Base-by-base conservation (phyloP, 176 grass and related monocot species). In the Oryza punctata region DNA sequence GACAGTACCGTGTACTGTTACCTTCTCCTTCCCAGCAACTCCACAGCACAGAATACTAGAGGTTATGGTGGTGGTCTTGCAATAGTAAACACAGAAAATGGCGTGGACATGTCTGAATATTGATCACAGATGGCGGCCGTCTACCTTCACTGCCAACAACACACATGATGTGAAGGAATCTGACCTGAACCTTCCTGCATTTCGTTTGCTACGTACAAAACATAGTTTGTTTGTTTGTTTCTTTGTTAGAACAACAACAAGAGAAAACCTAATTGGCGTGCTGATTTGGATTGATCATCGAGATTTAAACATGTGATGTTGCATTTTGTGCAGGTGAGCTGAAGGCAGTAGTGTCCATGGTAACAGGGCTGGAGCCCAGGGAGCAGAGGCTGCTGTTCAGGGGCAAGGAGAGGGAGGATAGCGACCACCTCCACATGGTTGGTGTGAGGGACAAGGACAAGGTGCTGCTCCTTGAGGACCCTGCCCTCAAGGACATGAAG, bases 371-470 rank as follows among this genome's bases (percentile, higher is more conserved):
- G 10, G 89, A 92, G 72, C 91, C 96, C 0, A 86, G 68, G 76
- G 96, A 93, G 85, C 96, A 98, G 85, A 88, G 96, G 87, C 85
- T 98, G 43, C 46, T 98, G 21, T 98, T 98, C 65, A 93, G 78
- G 82, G 96, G 96, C 37, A 98, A 95, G 76, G 96, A 98, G 85
- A 93, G 89, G 75, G 96, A 98, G 81, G 90, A 98, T 71, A 45
- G 28, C 10, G 96, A 95, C 30, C 78, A 93, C 79, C 93, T 98
- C 9, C 96, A 98, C 78, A 98, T 98, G 96, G 83, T 98, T 28
- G 93, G 96, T 43, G 96, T 98, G 18, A 82, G 89, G 82, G 91
- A 95, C 67, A 82, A n/a, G 73, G 96, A 94, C 89, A 98, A 98
- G 86, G 89, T 98, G 47, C 80, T 98, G 1, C 82, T 98, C 3